Base-by-base conservation (phyloP, 148 eudicot species). In the Silene latifolia region DNA sequence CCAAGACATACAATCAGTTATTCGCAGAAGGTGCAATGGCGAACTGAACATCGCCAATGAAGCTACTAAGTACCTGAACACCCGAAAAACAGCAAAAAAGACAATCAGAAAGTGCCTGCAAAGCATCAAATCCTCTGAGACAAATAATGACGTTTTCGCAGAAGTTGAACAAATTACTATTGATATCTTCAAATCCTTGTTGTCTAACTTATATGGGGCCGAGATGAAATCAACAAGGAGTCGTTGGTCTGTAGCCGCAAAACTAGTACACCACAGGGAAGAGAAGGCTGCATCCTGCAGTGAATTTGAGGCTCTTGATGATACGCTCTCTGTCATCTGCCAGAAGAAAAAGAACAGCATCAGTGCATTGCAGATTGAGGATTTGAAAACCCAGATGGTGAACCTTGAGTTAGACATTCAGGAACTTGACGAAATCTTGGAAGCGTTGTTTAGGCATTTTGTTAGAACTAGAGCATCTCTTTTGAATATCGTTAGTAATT, bases 401-500 rank as follows among this genome's bases (percentile, higher is more conserved):
- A 46, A 44, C 8, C 13, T 67, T 10, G 71, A 67, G 71, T 35
- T 51, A 20, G 53, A 67, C 47, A 67, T 67, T 10, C 71, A 67
- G 23, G 71, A 44, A n/a, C 7, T 67, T 2, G 56, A 19, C 24
- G 71, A 67, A 19, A 17, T 18, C 8, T 67, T 67, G 63, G 47
- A 72, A 51, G 47, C 27, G 72, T 39, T 85, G 62, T 82, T 79
- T 10, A 67, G 71, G 23, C 53, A 42, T 46, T 51, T 67, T 44
- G 71, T 67, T 44, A 67, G 42, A 67, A 67, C 71, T 67, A 67
- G 71, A 67, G 71, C 71, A 20, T 18, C 71, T 44, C 71, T 67
- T 67, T 51, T 67, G 5, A 89, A 89, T 72, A 80, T 82, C 78
- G 80, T 82, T 65, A 87, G 83, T 72, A 77, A 83, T 74, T 86